phyloP scores from a whole-genome alignment of 2,329 filamentous ascomycete species.

The Colletotrichum sp. region DNA sequence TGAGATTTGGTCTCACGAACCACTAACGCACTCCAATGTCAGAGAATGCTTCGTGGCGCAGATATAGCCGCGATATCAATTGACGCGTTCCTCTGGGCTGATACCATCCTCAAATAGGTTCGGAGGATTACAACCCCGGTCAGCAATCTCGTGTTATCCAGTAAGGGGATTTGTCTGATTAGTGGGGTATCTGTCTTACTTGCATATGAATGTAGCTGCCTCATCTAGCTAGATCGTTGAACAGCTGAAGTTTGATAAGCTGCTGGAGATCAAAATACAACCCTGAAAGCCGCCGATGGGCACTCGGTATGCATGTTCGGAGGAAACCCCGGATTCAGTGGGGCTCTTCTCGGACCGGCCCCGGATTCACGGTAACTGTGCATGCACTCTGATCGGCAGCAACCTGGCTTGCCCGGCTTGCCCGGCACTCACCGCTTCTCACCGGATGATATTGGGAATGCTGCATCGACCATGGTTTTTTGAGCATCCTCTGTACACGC shows the following conservation, averaged over 20 bases:
- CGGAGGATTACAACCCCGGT: not conserved
- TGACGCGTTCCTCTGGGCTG: not conserved
- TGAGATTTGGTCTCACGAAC: not conserved
- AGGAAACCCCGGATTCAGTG: not conserved
- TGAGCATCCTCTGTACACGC: not conserved
- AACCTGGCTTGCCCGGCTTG: not conserved
- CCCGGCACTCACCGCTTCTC: not conserved
- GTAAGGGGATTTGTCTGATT: not conserved
- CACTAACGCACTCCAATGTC: not conserved
- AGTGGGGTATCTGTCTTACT: not conserved
- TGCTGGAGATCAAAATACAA: not conserved
- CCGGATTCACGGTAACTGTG: not conserved
- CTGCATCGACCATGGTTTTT: accelerated
- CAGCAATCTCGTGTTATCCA: not conserved
- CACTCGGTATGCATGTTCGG: not conserved
- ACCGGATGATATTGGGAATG: accelerated
- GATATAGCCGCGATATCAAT: not conserved
- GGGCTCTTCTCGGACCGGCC: not conserved
- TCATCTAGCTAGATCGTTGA: not conserved
- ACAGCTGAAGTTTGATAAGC: not conserved
- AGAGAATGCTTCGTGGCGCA: not conserved
- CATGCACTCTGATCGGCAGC: not conserved
- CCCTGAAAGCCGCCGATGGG: not conserved
- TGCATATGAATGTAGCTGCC: not conserved
- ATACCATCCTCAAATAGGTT: not conserved